phyloP scores from a whole-genome alignment of 352 stramenopile species.

The Phytophthora pinifolia region DNA sequence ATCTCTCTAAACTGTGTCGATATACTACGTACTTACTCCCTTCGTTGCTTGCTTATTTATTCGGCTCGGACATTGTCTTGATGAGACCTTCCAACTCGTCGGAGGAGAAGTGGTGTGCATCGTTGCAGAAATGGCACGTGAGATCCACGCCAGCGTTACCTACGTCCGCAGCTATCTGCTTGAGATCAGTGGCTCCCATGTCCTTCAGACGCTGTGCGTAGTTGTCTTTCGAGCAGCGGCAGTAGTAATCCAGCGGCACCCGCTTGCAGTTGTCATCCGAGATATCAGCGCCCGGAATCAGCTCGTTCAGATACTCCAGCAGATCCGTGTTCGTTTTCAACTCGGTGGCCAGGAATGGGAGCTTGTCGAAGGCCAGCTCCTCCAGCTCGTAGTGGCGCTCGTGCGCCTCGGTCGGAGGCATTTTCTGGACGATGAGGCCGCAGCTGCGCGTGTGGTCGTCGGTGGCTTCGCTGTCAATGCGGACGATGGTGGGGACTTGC shows the following conservation, averaged over 20 bases:
- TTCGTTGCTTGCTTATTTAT: conserved; percentile 8
- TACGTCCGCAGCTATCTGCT: conserved; percentile 49
- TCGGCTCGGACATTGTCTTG: conserved; percentile 27
- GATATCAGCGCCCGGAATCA: conserved; percentile 73
- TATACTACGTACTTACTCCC: conserved; percentile 19
- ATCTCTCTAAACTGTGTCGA: conserved; percentile 28
- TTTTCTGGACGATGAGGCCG: conserved; percentile 83
- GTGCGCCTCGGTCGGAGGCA: conserved; percentile 56
- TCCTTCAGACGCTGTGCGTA: conserved; percentile 55
- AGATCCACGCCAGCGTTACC: conserved; percentile 61
- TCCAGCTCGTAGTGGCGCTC: conserved; percentile 64
- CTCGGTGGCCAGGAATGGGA: conserved; percentile 43
- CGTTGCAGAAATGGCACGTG: conserved; percentile 88
- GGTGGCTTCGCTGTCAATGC: conserved; percentile 56
- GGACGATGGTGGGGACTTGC: conserved; percentile 83
- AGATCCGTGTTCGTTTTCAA: conserved; percentile 58
- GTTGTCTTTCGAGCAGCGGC: conserved; percentile 75
- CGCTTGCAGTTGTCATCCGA: conserved; percentile 53
- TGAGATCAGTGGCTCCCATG: conserved; percentile 52
- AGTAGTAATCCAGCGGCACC: conserved; percentile 82
- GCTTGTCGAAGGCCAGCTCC: conserved; percentile 61
- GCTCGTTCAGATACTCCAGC: conserved; percentile 70
- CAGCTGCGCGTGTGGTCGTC: conserved; percentile 58
- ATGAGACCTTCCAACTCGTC: conserved; percentile 45
- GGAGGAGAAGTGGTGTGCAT: conserved; percentile 64